Conservation (phyloP, 2,329 filamentous ascomycete species). For the Diaporthe capsici region DNA sequence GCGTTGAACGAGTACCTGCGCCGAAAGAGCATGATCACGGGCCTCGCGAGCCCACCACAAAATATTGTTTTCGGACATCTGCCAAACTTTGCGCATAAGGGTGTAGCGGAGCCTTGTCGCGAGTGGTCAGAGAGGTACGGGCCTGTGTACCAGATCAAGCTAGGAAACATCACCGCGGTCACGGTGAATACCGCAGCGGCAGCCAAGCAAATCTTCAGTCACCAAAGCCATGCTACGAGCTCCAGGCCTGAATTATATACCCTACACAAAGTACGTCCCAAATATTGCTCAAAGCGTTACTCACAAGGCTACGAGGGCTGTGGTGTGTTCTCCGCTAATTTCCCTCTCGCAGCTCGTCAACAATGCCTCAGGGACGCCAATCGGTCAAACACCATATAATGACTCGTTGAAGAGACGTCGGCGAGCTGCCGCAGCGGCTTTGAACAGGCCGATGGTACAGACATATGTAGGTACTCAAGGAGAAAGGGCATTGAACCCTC, state of each 20-base stretch:
- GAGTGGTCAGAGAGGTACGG: constrained; percentile 44
- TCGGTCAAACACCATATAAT: constrained; percentile 9
- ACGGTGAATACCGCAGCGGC: constrained; percentile 68
- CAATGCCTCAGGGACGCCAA: constrained; percentile 43
- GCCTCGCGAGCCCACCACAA: constrained; percentile 5
- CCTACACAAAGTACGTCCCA: constrained; percentile 62
- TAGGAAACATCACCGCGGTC: constrained; percentile 70
- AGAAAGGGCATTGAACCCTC: rapidly evolving
- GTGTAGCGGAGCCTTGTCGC: constrained; percentile 10
- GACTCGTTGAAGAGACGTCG: constrained; percentile 29
- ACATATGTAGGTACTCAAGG: background rate
- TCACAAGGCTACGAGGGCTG: too few species aligned
- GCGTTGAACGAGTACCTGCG: background rate
- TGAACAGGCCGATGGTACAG: constrained; percentile 29
- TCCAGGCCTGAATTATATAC: constrained; percentile 71
- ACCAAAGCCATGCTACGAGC: constrained; percentile 64
- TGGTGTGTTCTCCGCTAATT: background rate
- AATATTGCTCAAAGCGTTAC: background rate
- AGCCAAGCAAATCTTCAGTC: constrained; percentile 65
- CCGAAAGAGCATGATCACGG: background rate
- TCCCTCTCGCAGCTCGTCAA: constrained; percentile 43
- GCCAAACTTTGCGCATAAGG: background rate
- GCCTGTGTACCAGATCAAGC: constrained; percentile 68
- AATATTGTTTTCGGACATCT: background rate
- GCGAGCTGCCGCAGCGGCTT: constrained; percentile 14